Evolutionary conservation across 179 eudicot species (phyloP), one percentile per base, ranked within the genome.

Genomic region (Silene coronaria): DNA sequence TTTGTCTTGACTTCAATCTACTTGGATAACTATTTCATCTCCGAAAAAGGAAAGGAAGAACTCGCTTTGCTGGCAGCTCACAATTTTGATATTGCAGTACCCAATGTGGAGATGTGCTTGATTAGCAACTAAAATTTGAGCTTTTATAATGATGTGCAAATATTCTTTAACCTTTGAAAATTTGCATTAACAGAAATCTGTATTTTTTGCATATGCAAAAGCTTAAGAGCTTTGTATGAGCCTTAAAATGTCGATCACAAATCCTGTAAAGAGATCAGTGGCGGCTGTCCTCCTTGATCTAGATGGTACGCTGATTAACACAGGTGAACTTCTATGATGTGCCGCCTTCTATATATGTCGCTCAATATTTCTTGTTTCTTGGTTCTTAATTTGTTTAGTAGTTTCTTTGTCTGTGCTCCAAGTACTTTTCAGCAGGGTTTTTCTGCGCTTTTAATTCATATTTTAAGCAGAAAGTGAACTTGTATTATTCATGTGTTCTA

Each of bases 231-330:
- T 60, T 64, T 46, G 9, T 45, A 38, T 71, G 70, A 71, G 34
- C 17, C 67, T 5, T 59, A 82, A 27, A 22, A 87, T 85, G 90
- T 74, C 83, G 30, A 78, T 78, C 62, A 30, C 85, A 71, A 84
- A 76, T 51, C 75, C 90, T 70, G 69, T 85, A 21, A 85, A 76
- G 82, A 88, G 87, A 77, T 74, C 82, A 22, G 89, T 81, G 58
- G 85, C 91, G 19, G 82, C 87, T 72, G 92, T 94, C 74, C 91
- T 92, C 73, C 85, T 94, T 75, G 96, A 94, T 83, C 83, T 94
- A 88, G 97, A 94, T 76, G 98, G 95, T 21, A 92, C 97, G 26
- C 96, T 94, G 83, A 80, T 94, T 42, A 88, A 94, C 75, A 92
- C 97, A 80, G 98, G 98, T 94, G 6, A 63, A n/a, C 9, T 24